Percentiles rank a stretch among this genome's conserved stretches.
These are phyloP conservation scores for Oenanthe sinensis DNA, from an alignment of 129 eudicot species.

Conservation along the genomic window DNA sequence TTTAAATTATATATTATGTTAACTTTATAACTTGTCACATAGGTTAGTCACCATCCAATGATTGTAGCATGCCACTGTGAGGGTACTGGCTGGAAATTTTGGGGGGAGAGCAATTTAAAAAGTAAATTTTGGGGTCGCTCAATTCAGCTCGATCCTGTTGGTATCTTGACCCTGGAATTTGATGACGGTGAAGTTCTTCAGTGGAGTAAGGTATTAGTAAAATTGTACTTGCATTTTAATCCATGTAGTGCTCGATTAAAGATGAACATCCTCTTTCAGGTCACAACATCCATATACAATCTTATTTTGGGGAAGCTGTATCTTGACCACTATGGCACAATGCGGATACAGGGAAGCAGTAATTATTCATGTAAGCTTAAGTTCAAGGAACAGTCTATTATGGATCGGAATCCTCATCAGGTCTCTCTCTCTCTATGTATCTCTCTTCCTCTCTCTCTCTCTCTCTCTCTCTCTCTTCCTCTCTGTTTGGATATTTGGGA, in stretches of 20 bases:
- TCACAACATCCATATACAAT: conserved; percentile 93
- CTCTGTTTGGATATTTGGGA: background rate
- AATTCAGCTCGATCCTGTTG: conserved; percentile 94
- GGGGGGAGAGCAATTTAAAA: conserved; percentile 96
- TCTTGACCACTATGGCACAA: conserved; percentile 96
- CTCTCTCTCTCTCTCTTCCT: background rate
- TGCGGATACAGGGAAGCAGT: conserved; percentile 84
- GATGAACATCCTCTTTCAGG: conserved; percentile 41
- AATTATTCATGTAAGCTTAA: conserved; percentile 78
- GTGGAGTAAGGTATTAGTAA: conserved; percentile 79
- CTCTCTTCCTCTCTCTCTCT: background rate
- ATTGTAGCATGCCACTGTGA: conserved; percentile 98
- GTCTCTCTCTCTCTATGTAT: conserved; percentile 28
- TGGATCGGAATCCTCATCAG: conserved; percentile 97
- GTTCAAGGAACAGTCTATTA: conserved; percentile 92
- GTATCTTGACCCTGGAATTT: conserved; percentile 76
- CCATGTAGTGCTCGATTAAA: conserved; percentile 2
- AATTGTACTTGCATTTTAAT: background rate
- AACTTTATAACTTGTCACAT: conserved; percentile 7
- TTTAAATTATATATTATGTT: background rate
- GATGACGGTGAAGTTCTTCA: conserved; percentile 96
- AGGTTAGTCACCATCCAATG: conserved; percentile 99
- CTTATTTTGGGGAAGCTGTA: conserved; percentile 93
- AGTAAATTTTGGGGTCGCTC: conserved; percentile 99
- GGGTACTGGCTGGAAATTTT: conserved; percentile 94